phyloP scores from a whole-genome alignment of 1,284 basidiomycete genomes.

The Meira miltonrushii region DNA sequence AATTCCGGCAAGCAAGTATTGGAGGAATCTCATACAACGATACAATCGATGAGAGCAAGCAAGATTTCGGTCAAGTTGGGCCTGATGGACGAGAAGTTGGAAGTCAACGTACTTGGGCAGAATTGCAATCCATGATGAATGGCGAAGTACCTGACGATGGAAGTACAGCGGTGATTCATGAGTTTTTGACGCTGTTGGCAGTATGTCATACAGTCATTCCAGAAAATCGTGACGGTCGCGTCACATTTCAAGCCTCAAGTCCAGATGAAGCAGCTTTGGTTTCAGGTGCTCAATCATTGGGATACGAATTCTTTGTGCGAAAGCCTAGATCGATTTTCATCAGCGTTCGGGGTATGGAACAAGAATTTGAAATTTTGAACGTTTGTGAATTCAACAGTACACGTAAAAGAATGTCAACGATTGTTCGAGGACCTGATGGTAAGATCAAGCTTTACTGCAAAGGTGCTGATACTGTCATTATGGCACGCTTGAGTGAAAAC shows the following conservation, averaged over 20 bases:
- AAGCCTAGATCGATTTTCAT: constrained; percentile 94
- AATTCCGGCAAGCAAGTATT: constrained; percentile 85
- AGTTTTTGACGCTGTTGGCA: constrained; percentile 84
- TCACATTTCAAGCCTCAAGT: constrained; percentile 87
- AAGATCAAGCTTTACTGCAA: constrained; percentile 93
- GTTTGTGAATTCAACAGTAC: constrained; percentile 99
- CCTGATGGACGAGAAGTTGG: constrained; percentile 55
- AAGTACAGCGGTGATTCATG: constrained; percentile 62
- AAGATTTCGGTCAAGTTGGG: constrained; percentile 57
- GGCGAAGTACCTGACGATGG: constrained; percentile 55
- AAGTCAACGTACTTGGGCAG: constrained; percentile 68
- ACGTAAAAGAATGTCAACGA: constrained; percentile 93
- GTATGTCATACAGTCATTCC: constrained; percentile 98
- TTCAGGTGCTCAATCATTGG: constrained; percentile 82
- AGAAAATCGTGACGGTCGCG: constrained; percentile 64
- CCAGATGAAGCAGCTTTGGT: constrained; percentile 97
- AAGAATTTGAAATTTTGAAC: constrained; percentile 88
- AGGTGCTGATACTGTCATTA: constrained; percentile 89
- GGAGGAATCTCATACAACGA: constrained; percentile 86
- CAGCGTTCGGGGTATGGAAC: constrained; percentile 66
- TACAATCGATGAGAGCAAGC: constrained; percentile 73
- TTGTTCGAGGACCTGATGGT: constrained; percentile 81
- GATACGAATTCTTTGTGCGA: constrained; percentile 87
- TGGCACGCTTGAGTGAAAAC: constrained; percentile 38
- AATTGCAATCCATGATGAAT: constrained; percentile 61